Evolutionary conservation across 2,329 filamentous ascomycete genomes (phyloP).

Genomic region (Corniculantispora saksenae): DNA sequence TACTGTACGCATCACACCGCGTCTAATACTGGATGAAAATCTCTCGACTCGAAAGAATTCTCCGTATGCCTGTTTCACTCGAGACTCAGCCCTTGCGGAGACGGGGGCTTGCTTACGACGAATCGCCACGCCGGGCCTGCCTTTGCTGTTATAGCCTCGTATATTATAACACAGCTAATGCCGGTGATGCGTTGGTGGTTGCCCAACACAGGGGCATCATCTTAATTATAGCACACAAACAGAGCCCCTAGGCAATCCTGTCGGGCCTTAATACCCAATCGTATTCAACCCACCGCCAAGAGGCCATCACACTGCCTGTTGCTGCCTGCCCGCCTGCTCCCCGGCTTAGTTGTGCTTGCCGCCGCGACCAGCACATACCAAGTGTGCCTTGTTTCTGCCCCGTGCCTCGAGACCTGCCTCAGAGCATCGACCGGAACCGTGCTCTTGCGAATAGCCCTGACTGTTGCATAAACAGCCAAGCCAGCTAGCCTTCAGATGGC

Average conservation of each 20-base stretch:
- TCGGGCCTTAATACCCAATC: constrained; percentile 14
- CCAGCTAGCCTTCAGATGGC: neutral
- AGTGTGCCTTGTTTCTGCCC: neutral
- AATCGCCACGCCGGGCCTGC: neutral
- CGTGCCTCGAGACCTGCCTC: neutral
- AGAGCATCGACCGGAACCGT: too few relatives aligned
- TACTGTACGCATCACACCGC: neutral
- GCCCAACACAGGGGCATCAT: constrained; percentile 2
- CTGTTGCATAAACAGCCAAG: constrained; percentile 7
- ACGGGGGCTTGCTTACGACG: constrained; percentile 9
- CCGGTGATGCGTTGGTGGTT: neutral
- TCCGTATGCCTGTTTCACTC: constrained; percentile 17
- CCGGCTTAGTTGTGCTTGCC: too few relatives aligned
- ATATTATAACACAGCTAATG: neutral
- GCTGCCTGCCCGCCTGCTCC: too few relatives aligned
- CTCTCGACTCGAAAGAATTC: neutral
- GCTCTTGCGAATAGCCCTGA: neutral
- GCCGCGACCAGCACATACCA: too few relatives aligned
- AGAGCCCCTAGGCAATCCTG: neutral
- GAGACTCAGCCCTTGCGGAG: constrained; percentile 18
- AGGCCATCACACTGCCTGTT: too few relatives aligned
- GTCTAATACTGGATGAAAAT: constrained; percentile 8
- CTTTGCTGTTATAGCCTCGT: constrained; percentile 5
- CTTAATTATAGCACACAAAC: neutral
- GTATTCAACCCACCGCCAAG: neutral